A percentile compares a stretch with the other conserved stretches of the same genome.
These are phyloP conservation scores for Parasitella parasitica DNA, from an alignment of 371 early-diverging fungal species.

Conservation along the genomic window DNA sequence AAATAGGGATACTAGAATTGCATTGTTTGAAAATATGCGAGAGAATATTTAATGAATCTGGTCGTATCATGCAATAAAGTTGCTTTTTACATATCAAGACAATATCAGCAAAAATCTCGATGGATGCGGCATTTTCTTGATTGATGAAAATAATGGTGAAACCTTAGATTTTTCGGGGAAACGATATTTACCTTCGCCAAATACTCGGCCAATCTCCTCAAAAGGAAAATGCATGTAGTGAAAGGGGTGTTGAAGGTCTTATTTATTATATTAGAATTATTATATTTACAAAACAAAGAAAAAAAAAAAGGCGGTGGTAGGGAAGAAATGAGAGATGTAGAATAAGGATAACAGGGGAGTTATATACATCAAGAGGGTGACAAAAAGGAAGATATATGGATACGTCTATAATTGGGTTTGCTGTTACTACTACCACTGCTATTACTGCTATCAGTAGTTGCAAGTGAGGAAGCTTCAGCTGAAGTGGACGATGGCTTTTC, in stretches of 20 bases:
- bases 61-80: too few species aligned
- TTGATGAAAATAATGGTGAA: not conserved
- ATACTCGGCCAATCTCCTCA: not conserved
- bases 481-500: not conserved
- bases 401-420: constrained; percentile 16
- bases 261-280: not conserved
- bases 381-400: constrained; percentile 23
- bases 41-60: too few species aligned
- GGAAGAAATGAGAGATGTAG: not conserved
- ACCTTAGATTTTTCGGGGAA: not conserved
- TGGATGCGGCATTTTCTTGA: not conserved
- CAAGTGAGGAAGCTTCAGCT: not conserved
- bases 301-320: not conserved
- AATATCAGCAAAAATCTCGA: not conserved
- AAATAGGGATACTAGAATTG: too few species aligned
- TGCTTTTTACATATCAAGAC: too few species aligned
- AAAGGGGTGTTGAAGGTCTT: not conserved
- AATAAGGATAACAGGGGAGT: not conserved
- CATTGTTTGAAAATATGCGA: too few species aligned
- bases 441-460: not conserved
- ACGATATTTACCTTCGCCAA: not conserved
- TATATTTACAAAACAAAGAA: not conserved
- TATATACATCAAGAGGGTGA: not conserved
- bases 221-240: not conserved
- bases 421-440: not conserved